These are phyloP conservation scores for Grosmannia clavigera DNA, from an alignment of 2,329 filamentous ascomycete species.

Conservation along the genomic window DNA sequence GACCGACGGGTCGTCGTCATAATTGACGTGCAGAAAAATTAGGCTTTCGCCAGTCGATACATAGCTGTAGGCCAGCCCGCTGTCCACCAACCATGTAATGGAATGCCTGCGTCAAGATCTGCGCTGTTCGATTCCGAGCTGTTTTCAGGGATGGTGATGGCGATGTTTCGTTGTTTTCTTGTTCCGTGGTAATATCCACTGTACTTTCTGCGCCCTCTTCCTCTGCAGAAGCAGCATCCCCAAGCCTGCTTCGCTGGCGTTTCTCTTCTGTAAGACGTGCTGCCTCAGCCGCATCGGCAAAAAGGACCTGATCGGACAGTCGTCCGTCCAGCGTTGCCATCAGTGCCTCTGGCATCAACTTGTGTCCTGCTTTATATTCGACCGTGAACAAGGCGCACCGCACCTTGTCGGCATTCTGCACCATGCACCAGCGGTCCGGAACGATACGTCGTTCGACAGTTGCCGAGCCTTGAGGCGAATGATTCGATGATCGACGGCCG, in stretches of 20 bases:
- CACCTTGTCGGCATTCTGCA: neutral
- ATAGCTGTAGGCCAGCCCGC: neutral
- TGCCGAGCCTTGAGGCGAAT: too few species aligned
- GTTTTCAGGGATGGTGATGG: neutral
- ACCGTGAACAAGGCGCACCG: neutral
- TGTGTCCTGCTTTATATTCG: conserved; percentile 1
- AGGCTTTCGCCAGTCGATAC: neutral
- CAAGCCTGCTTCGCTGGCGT: neutral
- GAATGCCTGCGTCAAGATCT: neutral
- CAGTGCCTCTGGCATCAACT: neutral
- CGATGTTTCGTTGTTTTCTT: neutral
- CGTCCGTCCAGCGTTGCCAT: neutral
- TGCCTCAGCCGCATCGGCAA: neutral
- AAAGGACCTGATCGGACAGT: neutral
- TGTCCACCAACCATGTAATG: neutral
- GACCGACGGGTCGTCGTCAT: neutral
- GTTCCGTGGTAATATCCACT: neutral
- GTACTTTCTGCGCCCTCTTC: neutral
- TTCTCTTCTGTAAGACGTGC: neutral
- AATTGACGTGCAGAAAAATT: neutral
- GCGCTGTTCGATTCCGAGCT: neutral
- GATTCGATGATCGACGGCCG: too few species aligned
- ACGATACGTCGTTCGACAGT: neutral
- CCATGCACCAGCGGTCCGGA: conserved; percentile 1
- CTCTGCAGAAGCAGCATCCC: neutral